phyloP scores from a whole-genome alignment of 768 basidiomycete genomes.

The Termitomyces sp. region DNA sequence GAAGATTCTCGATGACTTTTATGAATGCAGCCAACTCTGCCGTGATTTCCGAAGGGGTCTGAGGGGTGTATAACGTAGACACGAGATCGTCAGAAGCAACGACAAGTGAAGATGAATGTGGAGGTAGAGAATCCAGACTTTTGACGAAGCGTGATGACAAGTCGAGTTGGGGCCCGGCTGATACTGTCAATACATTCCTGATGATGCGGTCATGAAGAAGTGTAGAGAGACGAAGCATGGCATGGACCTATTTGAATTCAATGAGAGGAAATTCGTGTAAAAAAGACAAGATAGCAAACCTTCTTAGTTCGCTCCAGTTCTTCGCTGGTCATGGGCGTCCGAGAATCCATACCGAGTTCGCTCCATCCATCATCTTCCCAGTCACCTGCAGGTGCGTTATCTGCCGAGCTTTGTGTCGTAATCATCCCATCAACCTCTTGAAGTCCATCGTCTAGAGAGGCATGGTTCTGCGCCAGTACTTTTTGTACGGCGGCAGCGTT shows the following conservation, averaged over 20 bases:
- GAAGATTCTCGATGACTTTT: conserved; percentile 34
- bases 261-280: background rate
- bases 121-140: conserved; percentile 48
- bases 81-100: conserved; percentile 63
- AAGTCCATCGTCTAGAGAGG: conserved; percentile 57
- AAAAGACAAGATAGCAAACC: conserved; percentile 31
- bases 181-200: conserved; percentile 42
- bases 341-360: conserved; percentile 53
- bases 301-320: conserved; percentile 61
- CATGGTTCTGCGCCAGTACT: conserved; percentile 49
- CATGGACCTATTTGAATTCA: conserved; percentile 43
- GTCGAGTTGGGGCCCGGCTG: conserved; percentile 15
- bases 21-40: conserved; percentile 37
- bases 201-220: conserved; percentile 62
- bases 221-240: conserved; percentile 54
- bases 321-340: conserved; percentile 37
- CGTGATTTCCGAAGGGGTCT: conserved; percentile 42
- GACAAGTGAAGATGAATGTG: conserved; percentile 49
- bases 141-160: conserved; percentile 19
- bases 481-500: conserved; percentile 58
- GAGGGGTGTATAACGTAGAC: conserved; percentile 63
- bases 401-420: conserved; percentile 30
- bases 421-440: conserved; percentile 58
- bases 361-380: conserved; percentile 70
- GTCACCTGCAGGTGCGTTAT: conserved; percentile 38